phyloP scores from a whole-genome alignment of 2,329 filamentous ascomycete genomes.

The Didymella sp. region DNA sequence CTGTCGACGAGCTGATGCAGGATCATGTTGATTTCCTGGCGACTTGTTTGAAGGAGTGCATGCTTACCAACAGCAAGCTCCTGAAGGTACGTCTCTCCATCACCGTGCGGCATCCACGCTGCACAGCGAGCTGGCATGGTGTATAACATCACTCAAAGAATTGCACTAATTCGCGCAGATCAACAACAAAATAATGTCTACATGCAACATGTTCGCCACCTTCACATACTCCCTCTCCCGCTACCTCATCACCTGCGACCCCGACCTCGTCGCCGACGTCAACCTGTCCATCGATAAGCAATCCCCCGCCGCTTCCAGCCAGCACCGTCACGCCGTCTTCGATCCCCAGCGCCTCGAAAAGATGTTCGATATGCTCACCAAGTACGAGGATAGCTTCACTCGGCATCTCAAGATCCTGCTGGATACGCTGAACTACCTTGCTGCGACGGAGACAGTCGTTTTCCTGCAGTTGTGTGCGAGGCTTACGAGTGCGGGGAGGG shows the following conservation, averaged over 20 bases:
- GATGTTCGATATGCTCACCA: slow-evolving; percentile 83
- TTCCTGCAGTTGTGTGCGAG: slow-evolving; percentile 85
- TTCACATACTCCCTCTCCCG: slow-evolving; percentile 88
- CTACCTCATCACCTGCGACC: slow-evolving; percentile 82
- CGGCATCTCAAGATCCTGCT: slow-evolving; percentile 91
- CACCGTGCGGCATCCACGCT: slow-evolving; percentile 17
- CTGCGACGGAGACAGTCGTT: slow-evolving; percentile 95
- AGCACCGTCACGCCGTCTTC: slow-evolving; percentile 52
- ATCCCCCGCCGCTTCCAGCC: slow-evolving; percentile 6
- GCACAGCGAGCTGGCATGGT: too few relatives aligned
- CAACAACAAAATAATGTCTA: slow-evolving; percentile 95
- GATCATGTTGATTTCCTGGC: slow-evolving; percentile 98
- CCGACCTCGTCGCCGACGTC: slow-evolving; percentile 69
- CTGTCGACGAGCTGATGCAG: slow-evolving; percentile 98
- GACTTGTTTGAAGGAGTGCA: slow-evolving; percentile 97
- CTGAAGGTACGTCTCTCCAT: slow-evolving; percentile 70
- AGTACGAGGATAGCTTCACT: slow-evolving; percentile 93
- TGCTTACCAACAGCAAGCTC: slow-evolving; percentile 96
- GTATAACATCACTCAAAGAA: too few relatives aligned
- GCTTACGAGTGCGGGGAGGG: slow-evolving; percentile 83
- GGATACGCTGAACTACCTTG: slow-evolving; percentile 95
- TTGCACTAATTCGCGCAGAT: too few relatives aligned
- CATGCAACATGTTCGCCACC: slow-evolving; percentile 90
- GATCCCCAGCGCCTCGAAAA: slow-evolving; percentile 71
- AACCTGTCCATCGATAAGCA: slow-evolving; percentile 61